phyloP scores from a whole-genome alignment of 75 land plant species.

The Ceratopteris richardii region DNA sequence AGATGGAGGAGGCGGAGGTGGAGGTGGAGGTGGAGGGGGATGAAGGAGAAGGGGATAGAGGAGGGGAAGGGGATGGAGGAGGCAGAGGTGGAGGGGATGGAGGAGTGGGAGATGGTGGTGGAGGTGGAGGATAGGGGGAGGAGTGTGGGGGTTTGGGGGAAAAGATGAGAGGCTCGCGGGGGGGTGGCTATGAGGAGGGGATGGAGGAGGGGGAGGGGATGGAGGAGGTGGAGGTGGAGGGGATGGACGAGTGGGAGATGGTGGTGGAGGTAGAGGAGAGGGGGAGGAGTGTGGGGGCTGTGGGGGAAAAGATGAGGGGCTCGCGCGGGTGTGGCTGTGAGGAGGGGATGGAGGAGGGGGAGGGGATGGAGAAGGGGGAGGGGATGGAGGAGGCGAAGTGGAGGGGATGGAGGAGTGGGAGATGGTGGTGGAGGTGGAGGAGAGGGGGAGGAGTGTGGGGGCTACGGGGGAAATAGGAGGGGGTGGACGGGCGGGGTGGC shows the following conservation, averaged over 20 bases:
- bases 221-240: not conserved
- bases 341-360: too few relatives aligned
- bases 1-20: too few relatives aligned
- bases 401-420: constrained; percentile 11
- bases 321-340: too few relatives aligned
- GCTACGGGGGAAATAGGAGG: too few relatives aligned
- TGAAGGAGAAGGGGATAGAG: not conserved
- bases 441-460: not conserved
- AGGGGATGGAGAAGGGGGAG: too few relatives aligned
- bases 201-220: too few relatives aligned
- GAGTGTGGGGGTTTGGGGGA: not conserved
- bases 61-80: too few relatives aligned
- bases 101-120: not conserved
- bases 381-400: not conserved
- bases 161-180: too few relatives aligned
- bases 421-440: constrained; percentile 13
- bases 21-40: not conserved
- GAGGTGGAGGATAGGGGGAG: not conserved
- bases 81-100: too few relatives aligned
- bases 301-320: too few relatives aligned
- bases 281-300: too few relatives aligned
- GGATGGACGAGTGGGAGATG: not conserved
- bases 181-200: too few relatives aligned
- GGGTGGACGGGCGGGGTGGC: constrained; percentile 1
- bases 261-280: not conserved